Percentiles rank a stretch among this genome's conserved stretches.
These are phyloP conservation scores for Diaporthe destruens DNA, from an alignment of 2,329 filamentous ascomycete species.

Conservation along the genomic window DNA sequence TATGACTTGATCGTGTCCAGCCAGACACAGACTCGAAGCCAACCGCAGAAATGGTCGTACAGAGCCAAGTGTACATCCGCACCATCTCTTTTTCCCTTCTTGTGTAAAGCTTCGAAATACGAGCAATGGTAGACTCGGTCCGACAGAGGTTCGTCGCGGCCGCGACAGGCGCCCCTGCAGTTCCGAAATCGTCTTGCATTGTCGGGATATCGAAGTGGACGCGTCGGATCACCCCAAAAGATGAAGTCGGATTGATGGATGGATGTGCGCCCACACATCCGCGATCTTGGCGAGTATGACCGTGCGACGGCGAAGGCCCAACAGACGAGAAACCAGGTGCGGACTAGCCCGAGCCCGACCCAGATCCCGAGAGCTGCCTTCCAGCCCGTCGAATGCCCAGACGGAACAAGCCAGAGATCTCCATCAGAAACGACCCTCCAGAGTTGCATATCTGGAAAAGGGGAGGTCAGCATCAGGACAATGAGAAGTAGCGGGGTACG, in stretches of 20 bases:
- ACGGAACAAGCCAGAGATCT: neutral
- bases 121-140: constrained; percentile 40
- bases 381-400: neutral
- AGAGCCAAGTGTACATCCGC: constrained; percentile 28
- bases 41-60: constrained; percentile 38
- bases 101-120: constrained; percentile 3
- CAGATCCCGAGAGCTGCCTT: constrained; percentile 13
- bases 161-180: constrained; percentile 21
- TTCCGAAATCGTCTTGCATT: constrained; percentile 23
- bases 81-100: neutral
- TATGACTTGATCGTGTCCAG: constrained; percentile 39
- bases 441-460: neutral
- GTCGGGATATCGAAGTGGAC: neutral
- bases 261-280: constrained; percentile 14
- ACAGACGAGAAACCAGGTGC: constrained; percentile 25
- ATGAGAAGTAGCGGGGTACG: too few relatives aligned
- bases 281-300: constrained; percentile 4
- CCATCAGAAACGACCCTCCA: neutral
- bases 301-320: constrained; percentile 29
- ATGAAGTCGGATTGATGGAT: constrained; percentile 36
- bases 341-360: constrained; percentile 32
- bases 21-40: constrained; percentile 34
- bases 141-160: constrained; percentile 26
- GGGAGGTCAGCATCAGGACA: neutral
- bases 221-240: neutral